A percentile compares a stretch with the other conserved stretches of the same genome.
phyloP scores from a whole-genome alignment of 2,329 filamentous ascomycete species.

The Fusarium mexicanum region DNA sequence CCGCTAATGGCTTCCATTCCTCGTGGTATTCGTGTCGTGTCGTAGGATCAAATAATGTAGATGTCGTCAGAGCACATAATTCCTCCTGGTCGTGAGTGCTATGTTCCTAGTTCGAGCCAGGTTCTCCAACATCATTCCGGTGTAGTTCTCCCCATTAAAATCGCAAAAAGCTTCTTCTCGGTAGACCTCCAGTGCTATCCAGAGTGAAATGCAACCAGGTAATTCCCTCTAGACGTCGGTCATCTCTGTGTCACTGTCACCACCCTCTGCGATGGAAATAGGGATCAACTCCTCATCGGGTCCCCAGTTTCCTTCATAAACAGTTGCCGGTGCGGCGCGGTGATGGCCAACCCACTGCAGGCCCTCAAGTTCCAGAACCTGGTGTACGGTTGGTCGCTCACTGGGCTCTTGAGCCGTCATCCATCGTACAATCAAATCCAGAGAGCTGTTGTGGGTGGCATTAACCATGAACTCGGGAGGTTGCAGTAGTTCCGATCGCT shows the following conservation, averaged over 20 bases:
- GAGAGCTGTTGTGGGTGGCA: conserved; percentile 73
- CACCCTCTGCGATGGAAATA: conserved; percentile 46
- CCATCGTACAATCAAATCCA: conserved; percentile 85
- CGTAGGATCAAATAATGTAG: conserved; percentile 36
- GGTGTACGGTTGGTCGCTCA: conserved; percentile 76
- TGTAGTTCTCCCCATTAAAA: conserved; percentile 36
- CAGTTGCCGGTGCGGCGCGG: conserved; percentile 86
- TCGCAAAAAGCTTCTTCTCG: conserved; percentile 34
- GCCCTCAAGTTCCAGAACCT: conserved; percentile 77
- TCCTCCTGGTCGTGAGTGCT: conserved; percentile 4
- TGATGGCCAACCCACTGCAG: conserved; percentile 82
- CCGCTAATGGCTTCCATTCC: conserved; percentile 37
- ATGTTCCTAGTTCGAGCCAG: background rate
- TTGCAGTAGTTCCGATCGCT: conserved; percentile 62
- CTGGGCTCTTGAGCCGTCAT: conserved; percentile 84
- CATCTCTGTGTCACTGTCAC: conserved; percentile 66
- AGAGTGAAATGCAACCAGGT: conserved; percentile 45
- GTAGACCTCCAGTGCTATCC: conserved; percentile 44
- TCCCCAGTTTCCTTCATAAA: conserved; percentile 97
- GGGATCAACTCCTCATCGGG: conserved; percentile 68
- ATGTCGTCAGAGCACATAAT: conserved; percentile 32
- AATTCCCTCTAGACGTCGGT: conserved; percentile 60
- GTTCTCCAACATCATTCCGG: conserved; percentile 24
- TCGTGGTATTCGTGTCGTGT: conserved; percentile 45
- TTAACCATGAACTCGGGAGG: conserved; percentile 93